Percentiles rank a stretch among this genome's conserved stretches.
Evolutionary conservation across 2,329 filamentous ascomycete genomes (phyloP).

Genomic region (Sporothrix dimorphospora): DNA sequence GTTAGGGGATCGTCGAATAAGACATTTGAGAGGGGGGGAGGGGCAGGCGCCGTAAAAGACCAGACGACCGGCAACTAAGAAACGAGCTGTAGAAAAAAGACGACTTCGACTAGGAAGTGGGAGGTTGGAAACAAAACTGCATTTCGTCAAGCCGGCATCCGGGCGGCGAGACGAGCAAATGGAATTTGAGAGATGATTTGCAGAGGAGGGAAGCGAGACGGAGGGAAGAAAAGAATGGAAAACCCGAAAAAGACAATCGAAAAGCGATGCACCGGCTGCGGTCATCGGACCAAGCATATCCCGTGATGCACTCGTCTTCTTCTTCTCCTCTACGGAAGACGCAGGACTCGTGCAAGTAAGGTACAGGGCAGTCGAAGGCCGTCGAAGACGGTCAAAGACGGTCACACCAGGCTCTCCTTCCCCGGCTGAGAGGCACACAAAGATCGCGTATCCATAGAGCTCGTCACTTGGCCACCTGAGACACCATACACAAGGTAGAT

Average conservation of each 20-base stretch:
- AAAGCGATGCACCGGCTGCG: background rate
- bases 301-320: conserved; percentile 1
- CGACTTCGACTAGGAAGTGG: background rate
- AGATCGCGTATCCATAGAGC: background rate
- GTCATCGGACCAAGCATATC: conserved; percentile 3
- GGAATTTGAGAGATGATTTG: background rate
- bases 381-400: background rate
- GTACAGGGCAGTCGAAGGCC: background rate
- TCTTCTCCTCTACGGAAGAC: too few species aligned
- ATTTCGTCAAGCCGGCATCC: background rate
- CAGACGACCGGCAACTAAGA: background rate
- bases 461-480: conserved; percentile 14
- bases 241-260: background rate
- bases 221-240: background rate
- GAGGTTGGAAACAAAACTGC: background rate
- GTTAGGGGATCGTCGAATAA: conserved; percentile 3
- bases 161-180: background rate
- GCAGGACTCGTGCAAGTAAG: too few species aligned
- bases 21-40: background rate
- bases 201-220: background rate
- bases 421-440: background rate
- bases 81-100: background rate
- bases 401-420: background rate
- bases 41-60: background rate
- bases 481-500: background rate